Percentiles rank a stretch among this genome's conserved stretches.
These are phyloP conservation scores for Tetrapisispora namnaoensis DNA, from an alignment of 805 yeast genomes.

Conservation along the genomic window DNA sequence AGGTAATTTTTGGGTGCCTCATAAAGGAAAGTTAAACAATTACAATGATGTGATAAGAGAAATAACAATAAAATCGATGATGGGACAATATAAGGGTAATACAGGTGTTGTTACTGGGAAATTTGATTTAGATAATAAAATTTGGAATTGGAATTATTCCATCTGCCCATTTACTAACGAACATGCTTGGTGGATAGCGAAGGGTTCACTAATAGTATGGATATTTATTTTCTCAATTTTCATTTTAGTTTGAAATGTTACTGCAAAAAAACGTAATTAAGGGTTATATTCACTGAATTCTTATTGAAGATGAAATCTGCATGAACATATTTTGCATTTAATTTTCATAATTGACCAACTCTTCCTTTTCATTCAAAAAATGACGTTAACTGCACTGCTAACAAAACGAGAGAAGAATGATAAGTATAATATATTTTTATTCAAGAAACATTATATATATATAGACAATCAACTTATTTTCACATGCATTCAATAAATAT, in stretches of 20 bases:
- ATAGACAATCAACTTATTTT: too few relatives aligned
- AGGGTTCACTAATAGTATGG: conserved; percentile 39
- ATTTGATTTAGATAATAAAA: conserved; percentile 33
- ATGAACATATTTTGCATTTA: too few relatives aligned
- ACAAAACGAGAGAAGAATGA: too few relatives aligned
- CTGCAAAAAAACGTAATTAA: neutral
- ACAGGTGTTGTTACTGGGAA: conserved; percentile 77
- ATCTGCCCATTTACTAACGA: conserved; percentile 79
- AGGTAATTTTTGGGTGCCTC: conserved; percentile 40
- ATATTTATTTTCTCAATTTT: conserved; percentile 31
- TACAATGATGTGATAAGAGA: conserved; percentile 43
- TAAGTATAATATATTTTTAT: too few relatives aligned
- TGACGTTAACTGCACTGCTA: too few relatives aligned
- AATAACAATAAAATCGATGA: conserved; percentile 81
- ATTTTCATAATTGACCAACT: too few relatives aligned
- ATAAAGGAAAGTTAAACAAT: conserved; percentile 13
- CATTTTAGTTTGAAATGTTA: conserved; percentile 1
- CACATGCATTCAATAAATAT: too few relatives aligned
- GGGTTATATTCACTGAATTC: too few relatives aligned
- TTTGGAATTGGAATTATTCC: conserved; percentile 60
- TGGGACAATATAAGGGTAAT: conserved; percentile 93
- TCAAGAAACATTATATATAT: too few relatives aligned
- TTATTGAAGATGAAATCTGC: too few relatives aligned
- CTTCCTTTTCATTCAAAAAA: too few relatives aligned
- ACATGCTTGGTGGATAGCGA: conserved; percentile 93